These are phyloP conservation scores for Fusarium humuli DNA, from an alignment of 2,329 filamentous ascomycete genomes.

Conservation along the genomic window DNA sequence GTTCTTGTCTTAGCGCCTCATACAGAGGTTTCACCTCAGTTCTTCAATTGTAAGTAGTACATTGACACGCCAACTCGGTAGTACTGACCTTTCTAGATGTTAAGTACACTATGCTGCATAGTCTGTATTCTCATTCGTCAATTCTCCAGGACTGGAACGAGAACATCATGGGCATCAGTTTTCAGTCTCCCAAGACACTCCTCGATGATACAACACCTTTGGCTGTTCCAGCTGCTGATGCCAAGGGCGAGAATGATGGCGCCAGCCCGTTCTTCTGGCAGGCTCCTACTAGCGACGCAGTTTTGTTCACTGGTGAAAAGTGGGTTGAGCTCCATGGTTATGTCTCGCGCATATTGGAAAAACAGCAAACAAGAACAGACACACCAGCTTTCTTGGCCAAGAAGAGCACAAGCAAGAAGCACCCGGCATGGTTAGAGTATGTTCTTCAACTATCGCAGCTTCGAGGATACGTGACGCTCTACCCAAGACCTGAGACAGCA, in stretches of 20 bases:
- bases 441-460: slow-evolving; percentile 79
- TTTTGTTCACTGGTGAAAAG: slow-evolving; percentile 83
- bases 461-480: slow-evolving; percentile 82
- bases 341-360: slow-evolving; percentile 71
- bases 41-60: slow-evolving; percentile 75
- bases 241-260: slow-evolving; percentile 36
- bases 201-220: slow-evolving; percentile 72
- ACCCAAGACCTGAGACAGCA: slow-evolving; percentile 72
- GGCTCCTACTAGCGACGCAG: slow-evolving; percentile 83
- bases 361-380: slow-evolving; percentile 51
- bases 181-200: slow-evolving; percentile 76
- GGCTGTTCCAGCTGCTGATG: slow-evolving; percentile 52
- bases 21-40: slow-evolving; percentile 81
- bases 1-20: slow-evolving; percentile 88
- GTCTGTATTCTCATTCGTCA: slow-evolving; percentile 73
- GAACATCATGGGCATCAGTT: slow-evolving; percentile 80
- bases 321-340: slow-evolving; percentile 90
- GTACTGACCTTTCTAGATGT: slow-evolving; percentile 64
- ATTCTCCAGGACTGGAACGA: slow-evolving; percentile 59
- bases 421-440: slow-evolving; percentile 83
- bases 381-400: slow-evolving; percentile 57
- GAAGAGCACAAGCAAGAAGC: slow-evolving; percentile 74
- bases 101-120: slow-evolving; percentile 81
- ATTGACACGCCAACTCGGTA: background rate
- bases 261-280: slow-evolving; percentile 82